Evolutionary conservation across 31 red algal species (phyloP).

Genomic region (Odonthalia washingtoniensis): DNA sequence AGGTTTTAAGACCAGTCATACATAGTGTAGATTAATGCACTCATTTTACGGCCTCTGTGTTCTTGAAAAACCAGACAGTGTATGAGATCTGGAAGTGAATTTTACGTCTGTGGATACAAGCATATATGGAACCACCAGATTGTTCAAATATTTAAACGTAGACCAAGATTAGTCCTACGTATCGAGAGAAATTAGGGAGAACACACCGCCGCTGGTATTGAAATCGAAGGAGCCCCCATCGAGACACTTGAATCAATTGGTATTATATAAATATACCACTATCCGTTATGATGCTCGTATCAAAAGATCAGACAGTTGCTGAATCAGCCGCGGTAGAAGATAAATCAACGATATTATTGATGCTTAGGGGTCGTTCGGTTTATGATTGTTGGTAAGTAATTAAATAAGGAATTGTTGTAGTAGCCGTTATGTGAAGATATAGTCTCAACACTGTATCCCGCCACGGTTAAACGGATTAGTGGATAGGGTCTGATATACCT

Average conservation of each 20-base stretch:
- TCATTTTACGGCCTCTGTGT: conserved; percentile 17
- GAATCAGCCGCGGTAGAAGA: too few species aligned
- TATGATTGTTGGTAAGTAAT: too few species aligned
- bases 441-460: too few species aligned
- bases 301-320: not conserved
- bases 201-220: not conserved
- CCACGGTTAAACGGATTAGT: too few species aligned
- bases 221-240: not conserved
- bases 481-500: too few species aligned
- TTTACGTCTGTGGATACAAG: not conserved
- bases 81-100: conserved; percentile 15
- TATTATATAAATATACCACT: conserved; percentile 19
- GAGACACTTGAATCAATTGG: conserved; percentile 19
- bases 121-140: conserved; percentile 11
- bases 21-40: conserved; percentile 38
- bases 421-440: too few species aligned
- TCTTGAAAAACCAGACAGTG: not conserved
- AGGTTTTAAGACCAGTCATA: not conserved
- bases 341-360: too few species aligned
- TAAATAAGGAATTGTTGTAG: too few species aligned
- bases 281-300: not conserved
- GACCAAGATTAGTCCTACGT: conserved; percentile 27
- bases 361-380: too few species aligned
- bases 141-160: not conserved
- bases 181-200: not conserved